Evolutionary conservation across 306 rosid species (phyloP), one percentile per base, ranked within the genome.

Genomic region (Fragaria ananassa): DNA sequence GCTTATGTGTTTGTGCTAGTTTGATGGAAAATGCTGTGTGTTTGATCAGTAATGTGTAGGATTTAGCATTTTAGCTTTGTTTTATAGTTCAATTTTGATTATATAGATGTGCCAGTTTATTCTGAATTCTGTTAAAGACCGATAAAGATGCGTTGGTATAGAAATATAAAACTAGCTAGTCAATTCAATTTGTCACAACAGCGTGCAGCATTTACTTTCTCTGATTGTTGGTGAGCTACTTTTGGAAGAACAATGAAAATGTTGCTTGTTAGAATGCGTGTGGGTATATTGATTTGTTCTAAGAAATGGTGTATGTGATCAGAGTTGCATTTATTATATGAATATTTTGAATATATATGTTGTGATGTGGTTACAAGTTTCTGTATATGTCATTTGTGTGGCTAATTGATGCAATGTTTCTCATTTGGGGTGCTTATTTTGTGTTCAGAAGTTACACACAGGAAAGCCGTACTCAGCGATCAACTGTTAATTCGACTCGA

Each of bases 401-500:
- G 44, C 45, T 21, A 23, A 49, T n/a, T 72, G 54, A 31, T 57
- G 60, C 54, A 4, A 2, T 19, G 29, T 54, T 50, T 50, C 79
- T 76, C 45, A 63, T 57, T 74, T 42, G 80, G 23, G 23, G n/a
- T 74, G 41, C 50, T 25, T 58, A n/a, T 31, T 64, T 80, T 76
- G 37, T 79, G 37, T 57, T 46, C 76, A 81, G 82, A 68, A 70
- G 51, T 56, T 73, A 46, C 70, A 34, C 34, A 13, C 37, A 4
- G 78, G 79, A 39, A 31, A 88, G 74, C 37, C 72, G 31, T 76
- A 68, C 81, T 68, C 77, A 8, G 54, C 85, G 69, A 79, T 74
- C 90, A 39, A 49, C 77, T 44, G 44, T 64, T 35, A 71, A 74
- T 66, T 71, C 87, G 53, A 76, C 80, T 58, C 78, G 74, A 76